Percentiles rank a stretch among this genome's conserved stretches.
phyloP scores from a whole-genome alignment of 768 basidiomycete species.

The Cystobasidium onofrii region DNA sequence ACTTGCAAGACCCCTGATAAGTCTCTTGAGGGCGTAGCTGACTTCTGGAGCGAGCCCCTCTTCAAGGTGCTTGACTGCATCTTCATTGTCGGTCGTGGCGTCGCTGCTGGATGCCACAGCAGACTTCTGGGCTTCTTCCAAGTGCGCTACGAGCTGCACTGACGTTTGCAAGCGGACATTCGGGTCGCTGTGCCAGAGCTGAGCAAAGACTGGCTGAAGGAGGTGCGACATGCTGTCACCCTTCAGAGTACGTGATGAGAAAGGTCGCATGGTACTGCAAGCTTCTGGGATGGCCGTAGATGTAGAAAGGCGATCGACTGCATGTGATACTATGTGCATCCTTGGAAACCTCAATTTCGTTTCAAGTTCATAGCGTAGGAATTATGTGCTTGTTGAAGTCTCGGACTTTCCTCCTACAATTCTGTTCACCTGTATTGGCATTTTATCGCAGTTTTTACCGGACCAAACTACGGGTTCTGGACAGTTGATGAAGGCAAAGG shows the following conservation, averaged over 20 bases:
- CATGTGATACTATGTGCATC: no score
- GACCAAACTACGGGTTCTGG: no score
- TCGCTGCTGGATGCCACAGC: not conserved
- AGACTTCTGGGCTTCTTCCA: not conserved
- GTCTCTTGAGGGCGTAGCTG: conserved; percentile 76
- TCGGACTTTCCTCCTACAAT: no score
- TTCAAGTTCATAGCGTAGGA: no score
- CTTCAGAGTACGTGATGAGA: not conserved
- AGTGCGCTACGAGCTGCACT: not conserved
- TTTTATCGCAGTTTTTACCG: no score
- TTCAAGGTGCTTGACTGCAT: not conserved
- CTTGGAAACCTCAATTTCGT: no score
- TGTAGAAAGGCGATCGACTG: no score
- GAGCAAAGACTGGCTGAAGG: not conserved
- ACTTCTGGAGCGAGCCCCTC: conserved; percentile 54
- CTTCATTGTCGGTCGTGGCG: not conserved
- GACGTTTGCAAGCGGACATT: not conserved
- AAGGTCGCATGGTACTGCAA: no score
- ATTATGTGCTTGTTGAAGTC: no score
- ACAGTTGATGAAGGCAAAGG: no score
- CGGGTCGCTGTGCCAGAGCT: conserved; percentile 8
- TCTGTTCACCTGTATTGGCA: no score
- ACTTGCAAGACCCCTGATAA: conserved; percentile 80
- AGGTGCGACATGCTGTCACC: not conserved
- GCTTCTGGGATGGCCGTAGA: no score